Percentiles rank a stretch among this genome's conserved stretches.
Evolutionary conservation across 176 grass and related monocot species (phyloP).

Genomic region (Rhynchospora tenuis): DNA sequence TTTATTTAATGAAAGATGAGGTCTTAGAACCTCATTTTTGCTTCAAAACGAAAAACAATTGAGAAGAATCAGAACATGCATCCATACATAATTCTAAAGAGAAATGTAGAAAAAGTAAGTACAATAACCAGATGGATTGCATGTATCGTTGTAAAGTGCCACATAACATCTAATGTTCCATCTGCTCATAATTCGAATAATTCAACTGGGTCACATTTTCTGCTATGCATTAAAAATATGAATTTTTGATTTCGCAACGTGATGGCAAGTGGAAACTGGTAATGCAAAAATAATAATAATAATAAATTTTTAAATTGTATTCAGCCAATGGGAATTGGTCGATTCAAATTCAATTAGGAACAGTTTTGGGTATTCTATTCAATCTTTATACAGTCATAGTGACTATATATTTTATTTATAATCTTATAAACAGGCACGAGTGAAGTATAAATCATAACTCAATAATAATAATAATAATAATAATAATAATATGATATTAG

Average conservation of each 20-base stretch:
- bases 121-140: neutral
- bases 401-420: no score
- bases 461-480: no score
- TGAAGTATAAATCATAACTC: no score
- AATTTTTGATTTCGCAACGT: neutral
- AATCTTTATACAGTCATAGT: no score
- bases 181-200: neutral
- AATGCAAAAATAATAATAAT: neutral
- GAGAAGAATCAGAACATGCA: neutral
- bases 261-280: neutral
- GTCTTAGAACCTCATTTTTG: no score
- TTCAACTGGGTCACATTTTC: neutral
- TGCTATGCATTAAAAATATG: neutral
- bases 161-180: neutral
- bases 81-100: neutral
- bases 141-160: neutral
- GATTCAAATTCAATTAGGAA: neutral
- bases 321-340: neutral
- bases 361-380: neutral
- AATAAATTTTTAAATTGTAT: neutral
- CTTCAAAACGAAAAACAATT: no score
- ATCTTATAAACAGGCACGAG: no score
- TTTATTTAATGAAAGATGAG: no score
- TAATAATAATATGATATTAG: no score
- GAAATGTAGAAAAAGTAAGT: neutral